Conservation (phyloP, 129 eudicot genomes). For the Lonicera japonica region DNA sequence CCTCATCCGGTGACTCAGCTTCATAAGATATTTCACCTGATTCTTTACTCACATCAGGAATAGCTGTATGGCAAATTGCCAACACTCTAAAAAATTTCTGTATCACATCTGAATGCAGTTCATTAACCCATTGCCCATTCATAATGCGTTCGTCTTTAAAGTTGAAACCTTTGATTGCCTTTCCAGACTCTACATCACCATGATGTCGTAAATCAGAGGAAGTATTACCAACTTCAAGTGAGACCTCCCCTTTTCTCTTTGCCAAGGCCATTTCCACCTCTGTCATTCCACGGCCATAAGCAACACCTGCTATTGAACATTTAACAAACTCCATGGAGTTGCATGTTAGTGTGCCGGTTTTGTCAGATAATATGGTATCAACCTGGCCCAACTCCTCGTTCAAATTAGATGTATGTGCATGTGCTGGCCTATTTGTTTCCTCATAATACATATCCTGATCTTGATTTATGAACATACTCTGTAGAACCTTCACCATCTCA, state of each 20-base stretch:
- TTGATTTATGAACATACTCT: conserved; percentile 78
- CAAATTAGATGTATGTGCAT: conserved; percentile 90
- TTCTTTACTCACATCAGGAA: conserved; percentile 73
- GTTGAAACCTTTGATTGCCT: conserved; percentile 68
- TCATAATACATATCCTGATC: conserved; percentile 91
- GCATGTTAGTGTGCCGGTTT: conserved; percentile 94
- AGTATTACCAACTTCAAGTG: conserved; percentile 22
- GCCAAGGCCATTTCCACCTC: conserved; percentile 85
- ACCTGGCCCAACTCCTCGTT: conserved; percentile 96
- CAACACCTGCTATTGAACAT: conserved; percentile 84
- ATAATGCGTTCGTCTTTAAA: conserved; percentile 73
- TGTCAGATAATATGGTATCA: conserved; percentile 83
- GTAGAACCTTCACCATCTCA: conserved; percentile 90
- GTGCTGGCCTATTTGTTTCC: conserved; percentile 80
- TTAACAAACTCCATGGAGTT: conserved; percentile 98
- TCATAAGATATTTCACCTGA: conserved; percentile 70
- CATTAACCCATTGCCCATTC: conserved; percentile 73
- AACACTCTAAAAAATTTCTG: conserved; percentile 79
- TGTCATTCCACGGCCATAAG: conserved; percentile 93
- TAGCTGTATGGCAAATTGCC: conserved; percentile 90
- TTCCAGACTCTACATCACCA: conserved; percentile 28
- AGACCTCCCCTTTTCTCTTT: conserved; percentile 37
- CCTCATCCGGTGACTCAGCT: conserved; percentile 99
- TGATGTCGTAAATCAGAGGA: conserved; percentile 15
- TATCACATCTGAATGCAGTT: conserved; percentile 46